Evolutionary conservation across 2,329 filamentous ascomycete genomes (phyloP).

Genomic region (Claviceps pazoutovae): DNA sequence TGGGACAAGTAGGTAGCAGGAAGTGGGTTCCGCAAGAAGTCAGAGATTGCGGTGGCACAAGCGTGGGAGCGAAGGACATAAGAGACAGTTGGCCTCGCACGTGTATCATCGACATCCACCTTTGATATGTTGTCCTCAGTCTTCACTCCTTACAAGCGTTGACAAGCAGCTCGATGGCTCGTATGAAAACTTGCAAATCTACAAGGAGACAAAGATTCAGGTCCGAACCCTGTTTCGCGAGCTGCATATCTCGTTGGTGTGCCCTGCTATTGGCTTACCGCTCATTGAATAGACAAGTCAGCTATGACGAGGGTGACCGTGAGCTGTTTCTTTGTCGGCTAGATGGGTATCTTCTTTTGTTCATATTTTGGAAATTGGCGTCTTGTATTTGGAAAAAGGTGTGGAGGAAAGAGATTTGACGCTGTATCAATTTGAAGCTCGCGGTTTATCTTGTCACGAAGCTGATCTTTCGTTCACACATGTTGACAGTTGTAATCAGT

Average conservation of each 20-base stretch:
- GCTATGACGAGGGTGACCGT: neutral
- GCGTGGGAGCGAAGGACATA: too few relatives aligned
- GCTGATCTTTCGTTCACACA: neutral
- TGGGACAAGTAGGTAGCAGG: too few relatives aligned
- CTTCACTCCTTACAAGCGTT: too few relatives aligned
- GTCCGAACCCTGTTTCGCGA: neutral
- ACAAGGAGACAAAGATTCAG: neutral
- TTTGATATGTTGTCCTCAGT: too few relatives aligned
- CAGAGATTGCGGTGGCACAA: too few relatives aligned
- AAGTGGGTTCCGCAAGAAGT: too few relatives aligned
- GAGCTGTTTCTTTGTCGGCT: neutral
- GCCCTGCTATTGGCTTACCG: neutral
- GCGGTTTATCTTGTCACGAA: too few relatives aligned
- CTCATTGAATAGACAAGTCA: neutral
- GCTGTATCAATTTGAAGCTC: too few relatives aligned
- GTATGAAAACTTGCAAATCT: neutral
- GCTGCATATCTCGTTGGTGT: neutral
- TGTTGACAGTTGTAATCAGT: neutral
- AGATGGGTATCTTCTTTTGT: neutral
- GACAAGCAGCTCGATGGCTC: slow-evolving; percentile 6
- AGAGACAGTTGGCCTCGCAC: too few relatives aligned
- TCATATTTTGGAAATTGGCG: neutral
- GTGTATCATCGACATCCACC: too few relatives aligned
- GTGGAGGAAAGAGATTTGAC: neutral
- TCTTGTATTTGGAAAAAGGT: neutral